These are phyloP conservation scores for Microstegium vimineum DNA, from an alignment of 176 grass and related monocot genomes.

Conservation along the genomic window DNA sequence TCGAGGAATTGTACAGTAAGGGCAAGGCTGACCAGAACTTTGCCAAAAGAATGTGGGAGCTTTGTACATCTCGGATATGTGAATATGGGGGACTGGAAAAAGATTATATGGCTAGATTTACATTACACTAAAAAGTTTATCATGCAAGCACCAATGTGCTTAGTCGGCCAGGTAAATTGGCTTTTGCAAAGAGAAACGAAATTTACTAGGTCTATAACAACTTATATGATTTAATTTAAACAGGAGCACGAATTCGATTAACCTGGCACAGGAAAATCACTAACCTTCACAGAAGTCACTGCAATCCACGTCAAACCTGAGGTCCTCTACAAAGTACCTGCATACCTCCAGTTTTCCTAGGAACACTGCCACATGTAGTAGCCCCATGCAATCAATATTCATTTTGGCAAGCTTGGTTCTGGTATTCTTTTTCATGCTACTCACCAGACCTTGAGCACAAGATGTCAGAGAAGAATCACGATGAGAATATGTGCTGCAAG, in stretches of 20 bases:
- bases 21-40: too few relatives aligned
- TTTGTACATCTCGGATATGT: too few relatives aligned
- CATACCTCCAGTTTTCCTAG: background rate
- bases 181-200: background rate
- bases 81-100: too few relatives aligned
- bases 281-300: background rate
- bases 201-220: background rate
- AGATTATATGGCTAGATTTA: too few relatives aligned
- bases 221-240: background rate
- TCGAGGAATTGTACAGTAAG: too few relatives aligned
- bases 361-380: background rate
- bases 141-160: too few relatives aligned
- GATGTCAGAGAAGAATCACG: background rate
- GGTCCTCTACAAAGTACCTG: background rate
- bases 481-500: background rate
- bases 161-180: background rate
- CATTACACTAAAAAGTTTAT: too few relatives aligned
- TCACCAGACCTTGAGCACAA: constrained; percentile 5
- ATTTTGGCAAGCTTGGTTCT: background rate
- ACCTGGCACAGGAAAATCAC: background rate
- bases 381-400: background rate
- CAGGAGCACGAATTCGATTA: background rate
- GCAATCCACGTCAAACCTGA: background rate
- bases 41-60: too few relatives aligned
- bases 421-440: background rate